Evolutionary conservation across 441 rosid species (phyloP).

Genomic region (Pelargonium australe): DNA sequence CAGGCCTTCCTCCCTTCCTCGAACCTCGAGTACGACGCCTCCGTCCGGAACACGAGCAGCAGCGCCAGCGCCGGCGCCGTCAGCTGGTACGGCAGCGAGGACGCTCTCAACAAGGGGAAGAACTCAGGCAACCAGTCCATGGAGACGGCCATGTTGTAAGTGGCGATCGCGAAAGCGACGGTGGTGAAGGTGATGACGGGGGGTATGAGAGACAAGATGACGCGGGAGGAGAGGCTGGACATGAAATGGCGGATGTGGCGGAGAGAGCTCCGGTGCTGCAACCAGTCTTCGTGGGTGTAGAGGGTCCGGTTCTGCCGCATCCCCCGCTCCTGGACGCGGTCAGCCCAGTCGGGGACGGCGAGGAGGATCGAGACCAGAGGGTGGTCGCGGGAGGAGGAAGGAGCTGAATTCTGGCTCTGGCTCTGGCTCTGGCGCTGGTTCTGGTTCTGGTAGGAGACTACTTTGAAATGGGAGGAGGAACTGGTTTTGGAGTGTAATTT

Average conservation of each 20-base stretch:
- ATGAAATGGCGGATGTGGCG: conserved; percentile 78
- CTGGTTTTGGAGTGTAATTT: conserved; percentile 9
- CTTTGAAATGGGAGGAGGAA: conserved; percentile 13
- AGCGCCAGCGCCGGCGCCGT: conserved; percentile 88
- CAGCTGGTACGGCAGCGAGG: conserved; percentile 81
- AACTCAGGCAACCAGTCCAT: conserved; percentile 51
- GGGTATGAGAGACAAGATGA: conserved; percentile 67
- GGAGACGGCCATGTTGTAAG: conserved; percentile 62
- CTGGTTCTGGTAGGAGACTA: conserved; percentile 23
- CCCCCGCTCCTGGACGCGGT: conserved; percentile 67
- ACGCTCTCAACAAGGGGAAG: conserved; percentile 60
- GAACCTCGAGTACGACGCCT: conserved; percentile 87
- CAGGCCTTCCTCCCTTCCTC: conserved; percentile 82
- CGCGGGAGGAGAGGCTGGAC: conserved; percentile 71
- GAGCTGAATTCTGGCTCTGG: conserved; percentile 26
- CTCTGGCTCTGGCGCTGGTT: conserved; percentile 18
- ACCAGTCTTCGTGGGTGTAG: conserved; percentile 71
- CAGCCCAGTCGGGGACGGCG: conserved; percentile 82
- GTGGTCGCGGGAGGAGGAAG: conserved; percentile 17
- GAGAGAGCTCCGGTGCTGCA: conserved; percentile 67
- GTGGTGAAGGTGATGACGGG: conserved; percentile 70
- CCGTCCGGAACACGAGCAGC: conserved; percentile 79
- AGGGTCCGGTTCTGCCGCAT: conserved; percentile 62
- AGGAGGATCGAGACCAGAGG: conserved; percentile 41
- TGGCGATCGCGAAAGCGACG: conserved; percentile 54